A percentile compares a stretch with the other conserved stretches of the same genome.
These are phyloP conservation scores for Remersonia thermophila DNA, from an alignment of 2,329 filamentous ascomycete species.

Conservation along the genomic window DNA sequence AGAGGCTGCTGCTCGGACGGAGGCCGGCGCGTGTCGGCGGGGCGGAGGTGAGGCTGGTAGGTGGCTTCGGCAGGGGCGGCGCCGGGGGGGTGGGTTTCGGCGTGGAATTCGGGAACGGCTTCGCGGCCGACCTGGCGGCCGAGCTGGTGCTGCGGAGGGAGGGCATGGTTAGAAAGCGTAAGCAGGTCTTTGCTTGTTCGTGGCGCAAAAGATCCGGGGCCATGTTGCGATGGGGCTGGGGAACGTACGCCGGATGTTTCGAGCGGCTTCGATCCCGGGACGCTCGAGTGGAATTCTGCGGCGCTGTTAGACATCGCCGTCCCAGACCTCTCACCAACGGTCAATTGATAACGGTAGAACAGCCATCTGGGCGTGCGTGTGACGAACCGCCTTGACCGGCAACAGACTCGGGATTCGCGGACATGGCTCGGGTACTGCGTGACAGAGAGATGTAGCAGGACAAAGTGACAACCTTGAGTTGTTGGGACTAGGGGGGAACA, in stretches of 20 bases:
- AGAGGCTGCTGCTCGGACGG: conserved; percentile 15
- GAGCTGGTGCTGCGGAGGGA: conserved; percentile 42
- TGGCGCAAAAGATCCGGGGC: neutral
- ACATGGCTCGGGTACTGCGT: neutral
- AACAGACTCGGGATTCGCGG: neutral
- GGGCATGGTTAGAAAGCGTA: conserved; percentile 4
- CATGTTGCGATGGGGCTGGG: neutral
- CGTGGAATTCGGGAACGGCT: conserved; percentile 48
- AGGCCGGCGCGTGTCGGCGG: conserved; percentile 26
- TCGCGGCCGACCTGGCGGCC: conserved; percentile 50
- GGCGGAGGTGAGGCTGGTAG: conserved; percentile 27
- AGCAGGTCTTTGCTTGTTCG: too few species aligned
- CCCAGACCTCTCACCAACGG: too few species aligned
- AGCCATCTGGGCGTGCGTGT: too few species aligned
- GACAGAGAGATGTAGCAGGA: too few species aligned
- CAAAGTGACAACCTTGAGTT: too few species aligned
- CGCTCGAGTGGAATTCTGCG: conserved; percentile 37
- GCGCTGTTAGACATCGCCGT: too few species aligned
- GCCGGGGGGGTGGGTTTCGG: conserved; percentile 47
- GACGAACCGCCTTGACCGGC: too few species aligned
- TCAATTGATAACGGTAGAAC: too few species aligned
- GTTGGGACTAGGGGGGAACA: too few species aligned
- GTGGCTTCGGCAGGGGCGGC: conserved; percentile 41
- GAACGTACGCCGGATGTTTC: conserved; percentile 40
- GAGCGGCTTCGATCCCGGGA: conserved; percentile 39